phyloP scores from a whole-genome alignment of 768 basidiomycete genomes.

The Mycena metata region DNA sequence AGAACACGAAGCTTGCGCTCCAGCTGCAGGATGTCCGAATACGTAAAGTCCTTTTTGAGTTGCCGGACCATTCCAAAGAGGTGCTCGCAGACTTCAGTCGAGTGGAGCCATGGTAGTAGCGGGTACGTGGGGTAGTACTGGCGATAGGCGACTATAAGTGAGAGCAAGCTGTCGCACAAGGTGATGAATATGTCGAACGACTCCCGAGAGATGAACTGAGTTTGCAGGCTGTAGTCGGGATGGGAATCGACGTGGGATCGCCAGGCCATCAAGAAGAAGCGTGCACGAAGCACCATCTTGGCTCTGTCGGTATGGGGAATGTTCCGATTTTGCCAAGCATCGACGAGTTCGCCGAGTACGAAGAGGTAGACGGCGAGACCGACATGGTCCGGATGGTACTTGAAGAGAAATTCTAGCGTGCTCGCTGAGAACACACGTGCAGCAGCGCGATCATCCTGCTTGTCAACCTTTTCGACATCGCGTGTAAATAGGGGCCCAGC shows the following conservation, averaged over 20 bases:
- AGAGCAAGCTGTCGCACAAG: constrained; percentile 38
- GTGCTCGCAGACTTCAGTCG: constrained; percentile 48
- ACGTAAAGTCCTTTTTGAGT: constrained; percentile 43
- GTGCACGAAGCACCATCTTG: constrained; percentile 40
- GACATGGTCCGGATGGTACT: constrained; percentile 20
- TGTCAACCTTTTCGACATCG: constrained; percentile 50
- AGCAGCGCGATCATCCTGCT: constrained; percentile 55
- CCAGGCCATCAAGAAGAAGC: constrained; percentile 46
- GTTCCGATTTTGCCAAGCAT: constrained; percentile 46
- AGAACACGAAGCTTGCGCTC: constrained; percentile 40
- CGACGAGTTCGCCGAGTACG: constrained; percentile 45
- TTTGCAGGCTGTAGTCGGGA: constrained; percentile 39
- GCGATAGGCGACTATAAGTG: constrained; percentile 40
- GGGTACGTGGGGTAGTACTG: constrained; percentile 36
- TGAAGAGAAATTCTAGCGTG: constrained; percentile 39
- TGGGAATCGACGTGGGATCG: constrained; percentile 32
- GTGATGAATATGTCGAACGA: constrained; percentile 42
- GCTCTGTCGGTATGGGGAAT: constrained; percentile 42
- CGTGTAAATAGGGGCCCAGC: constrained; percentile 44
- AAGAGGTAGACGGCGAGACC: constrained; percentile 47
- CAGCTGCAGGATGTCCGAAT: constrained; percentile 35
- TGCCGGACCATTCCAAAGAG: constrained; percentile 44
- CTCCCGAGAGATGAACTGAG: constrained; percentile 43
- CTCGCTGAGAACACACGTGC: constrained; percentile 49
- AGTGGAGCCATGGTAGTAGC: constrained; percentile 49